These are phyloP conservation scores for Limonomyces culmigenus DNA, from an alignment of 1,284 basidiomycete species.

Conservation along the genomic window DNA sequence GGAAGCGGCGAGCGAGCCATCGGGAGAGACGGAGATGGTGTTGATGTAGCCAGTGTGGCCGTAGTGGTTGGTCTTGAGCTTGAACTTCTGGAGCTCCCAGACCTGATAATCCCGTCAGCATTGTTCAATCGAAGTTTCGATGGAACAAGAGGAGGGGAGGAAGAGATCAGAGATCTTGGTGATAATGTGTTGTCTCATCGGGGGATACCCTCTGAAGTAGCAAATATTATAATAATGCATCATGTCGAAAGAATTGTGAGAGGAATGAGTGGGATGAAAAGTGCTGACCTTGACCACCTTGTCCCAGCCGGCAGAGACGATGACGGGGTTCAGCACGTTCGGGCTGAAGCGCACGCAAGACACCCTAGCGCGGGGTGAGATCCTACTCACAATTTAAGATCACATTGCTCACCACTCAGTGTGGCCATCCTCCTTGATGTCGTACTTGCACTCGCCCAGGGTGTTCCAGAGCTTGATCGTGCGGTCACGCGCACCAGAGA, in stretches of 20 bases:
- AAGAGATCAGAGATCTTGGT: conserved; percentile 70
- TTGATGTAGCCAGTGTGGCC: conserved; percentile 99
- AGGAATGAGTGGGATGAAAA: conserved; percentile 3
- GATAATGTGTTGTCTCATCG: conserved; percentile 53
- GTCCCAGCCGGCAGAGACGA: conserved; percentile 99
- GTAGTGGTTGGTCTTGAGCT: conserved; percentile 99
- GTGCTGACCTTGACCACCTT: conserved; percentile 95
- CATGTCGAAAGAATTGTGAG: background rate
- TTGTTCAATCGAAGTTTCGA: background rate
- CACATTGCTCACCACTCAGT: conserved; percentile 70
- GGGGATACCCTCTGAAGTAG: conserved; percentile 64
- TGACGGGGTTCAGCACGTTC: conserved; percentile 95
- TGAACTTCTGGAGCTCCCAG: conserved; percentile 99
- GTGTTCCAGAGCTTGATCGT: conserved; percentile 99
- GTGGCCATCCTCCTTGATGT: conserved; percentile 98
- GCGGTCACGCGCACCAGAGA: conserved; percentile 92
- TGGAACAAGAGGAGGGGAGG: background rate
- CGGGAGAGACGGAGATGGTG: conserved; percentile 96
- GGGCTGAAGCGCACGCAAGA: conserved; percentile 99
- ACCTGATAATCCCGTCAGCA: conserved; percentile 39
- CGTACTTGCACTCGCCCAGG: conserved; percentile 99
- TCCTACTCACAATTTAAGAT: background rate
- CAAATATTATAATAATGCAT: conserved; percentile 5
- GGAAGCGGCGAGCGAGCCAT: conserved; percentile 97
- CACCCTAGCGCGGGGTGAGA: conserved; percentile 41